Conservation (phyloP, 1,284 basidiomycete species). For the Ceratorhiza oryzae-sativae region DNA sequence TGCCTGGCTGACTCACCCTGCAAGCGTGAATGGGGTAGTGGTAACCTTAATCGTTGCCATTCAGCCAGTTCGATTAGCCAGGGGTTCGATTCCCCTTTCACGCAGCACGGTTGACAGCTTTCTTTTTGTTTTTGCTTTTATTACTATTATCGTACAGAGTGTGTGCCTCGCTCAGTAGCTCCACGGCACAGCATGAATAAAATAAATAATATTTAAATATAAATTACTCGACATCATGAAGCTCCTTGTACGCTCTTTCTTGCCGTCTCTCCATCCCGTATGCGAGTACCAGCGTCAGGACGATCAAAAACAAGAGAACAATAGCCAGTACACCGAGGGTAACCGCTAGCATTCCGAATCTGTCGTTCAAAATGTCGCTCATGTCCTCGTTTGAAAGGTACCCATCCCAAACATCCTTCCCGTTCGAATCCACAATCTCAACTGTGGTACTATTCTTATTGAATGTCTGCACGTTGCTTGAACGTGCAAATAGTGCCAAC, state of each 20-base stretch:
- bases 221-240: background rate
- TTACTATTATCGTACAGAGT: no score
- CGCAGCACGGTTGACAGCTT: background rate
- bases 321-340: constrained; percentile 7
- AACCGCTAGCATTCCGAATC: constrained; percentile 20
- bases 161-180: no score
- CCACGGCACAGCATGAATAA: background rate
- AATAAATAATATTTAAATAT: constrained; percentile 1
- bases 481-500: background rate
- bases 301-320: constrained; percentile 8
- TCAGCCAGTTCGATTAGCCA: constrained; percentile 2
- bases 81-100: constrained; percentile 41
- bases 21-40: background rate
- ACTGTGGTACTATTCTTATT: background rate
- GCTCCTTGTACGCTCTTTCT: constrained; percentile 2
- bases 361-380: constrained; percentile 12
- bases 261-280: background rate
- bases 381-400: constrained; percentile 25
- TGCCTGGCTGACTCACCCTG: background rate
- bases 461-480: background rate
- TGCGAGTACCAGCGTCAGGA: constrained; percentile 7
- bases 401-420: constrained; percentile 16
- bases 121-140: no score
- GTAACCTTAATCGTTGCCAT: background rate
- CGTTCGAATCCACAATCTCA: constrained; percentile 1